A percentile compares a stretch with the other conserved stretches of the same genome.
Evolutionary conservation across 2,329 filamentous ascomycete species (phyloP).

Genomic region (Verticillium nonalfalfae): DNA sequence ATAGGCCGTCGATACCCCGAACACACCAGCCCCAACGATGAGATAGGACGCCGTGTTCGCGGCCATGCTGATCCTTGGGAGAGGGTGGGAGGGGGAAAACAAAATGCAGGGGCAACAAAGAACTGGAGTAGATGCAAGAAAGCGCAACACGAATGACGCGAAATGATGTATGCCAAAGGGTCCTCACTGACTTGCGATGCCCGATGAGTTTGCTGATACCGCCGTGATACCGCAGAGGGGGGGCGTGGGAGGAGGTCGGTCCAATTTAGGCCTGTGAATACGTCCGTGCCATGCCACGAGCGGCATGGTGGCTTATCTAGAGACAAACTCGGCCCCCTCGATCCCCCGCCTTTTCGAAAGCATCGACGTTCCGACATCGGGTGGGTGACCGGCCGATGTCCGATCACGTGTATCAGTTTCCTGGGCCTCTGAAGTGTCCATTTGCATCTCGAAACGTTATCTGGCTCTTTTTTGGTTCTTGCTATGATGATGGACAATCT

Average conservation of each 20-base stretch:
- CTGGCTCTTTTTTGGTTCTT: not conserved
- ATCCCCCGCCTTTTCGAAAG: not conserved
- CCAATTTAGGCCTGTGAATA: not conserved
- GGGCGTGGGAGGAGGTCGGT: conserved; percentile 2
- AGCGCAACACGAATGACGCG: not conserved
- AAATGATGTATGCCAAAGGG: not conserved
- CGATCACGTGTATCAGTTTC: not conserved
- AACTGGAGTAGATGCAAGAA: not conserved
- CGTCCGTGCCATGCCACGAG: not conserved
- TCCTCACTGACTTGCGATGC: not conserved
- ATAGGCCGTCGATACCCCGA: conserved; percentile 42
- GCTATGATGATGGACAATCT: not conserved
- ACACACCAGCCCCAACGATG: conserved; percentile 44
- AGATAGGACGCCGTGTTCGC: conserved; percentile 17
- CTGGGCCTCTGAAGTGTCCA: not conserved
- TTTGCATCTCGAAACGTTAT: not conserved
- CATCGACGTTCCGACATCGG: not conserved
- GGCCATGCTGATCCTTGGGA: conserved; percentile 3
- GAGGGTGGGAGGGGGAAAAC: not conserved
- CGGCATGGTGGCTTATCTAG: not conserved
- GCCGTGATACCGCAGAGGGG: not conserved
- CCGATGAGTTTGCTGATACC: not conserved
- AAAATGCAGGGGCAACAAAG: not conserved
- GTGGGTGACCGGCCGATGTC: not conserved
- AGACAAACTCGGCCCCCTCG: not conserved